Base-by-base conservation (phyloP, 2,329 filamentous ascomycete genomes). In the Microcyclospora pomicola region DNA sequence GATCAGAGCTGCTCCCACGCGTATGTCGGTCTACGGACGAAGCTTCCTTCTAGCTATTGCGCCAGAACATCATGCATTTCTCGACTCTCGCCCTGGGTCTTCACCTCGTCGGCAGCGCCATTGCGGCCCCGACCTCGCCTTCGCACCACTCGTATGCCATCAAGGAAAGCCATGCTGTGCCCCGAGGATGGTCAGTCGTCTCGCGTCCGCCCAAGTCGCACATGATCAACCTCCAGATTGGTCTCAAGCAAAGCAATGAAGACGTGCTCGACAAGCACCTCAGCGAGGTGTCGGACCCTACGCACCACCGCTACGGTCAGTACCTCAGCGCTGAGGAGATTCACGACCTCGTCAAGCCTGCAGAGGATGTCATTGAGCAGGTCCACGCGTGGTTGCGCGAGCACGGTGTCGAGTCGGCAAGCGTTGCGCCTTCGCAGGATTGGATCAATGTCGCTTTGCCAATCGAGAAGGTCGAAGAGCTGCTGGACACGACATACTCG, bases 191-290 rank as follows among this genome's bases (percentile, higher is more conserved):
- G 73, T 62, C 55, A 7, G 61, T 60, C 41, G 50, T 67, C 34
- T 63, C 62, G 30, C 56, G 62, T 27, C 67, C 72, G 2, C 62
- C 68, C 30, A 60, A 64, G 33, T 55, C 61, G 13, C 64, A 71
- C 42, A 56, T 63, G 27, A 65, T 77, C 42, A 58, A 71, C 28
- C 56, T 77, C 34, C 67, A 73, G 35, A 75, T 77, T 49, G 73
- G 68, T 24, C 52, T 77, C 42, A 75, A 69, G 60, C 73, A 77
- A 52, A 61, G 64, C 41, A 67, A 68, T 32, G 72, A 75, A 40
- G 62, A 64, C 13, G 66, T 69, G 45, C 58, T 77, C 14, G 71
- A 75, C 52, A 62, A 64, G 42, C 71, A 74, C 46, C 59, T 76
- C 5, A 61, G 65, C 39, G 64, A 73, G 55, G 64, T 72, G 19